These are phyloP conservation scores for Coniophora puteana DNA, from an alignment of 1,284 basidiomycete genomes.

Conservation along the genomic window DNA sequence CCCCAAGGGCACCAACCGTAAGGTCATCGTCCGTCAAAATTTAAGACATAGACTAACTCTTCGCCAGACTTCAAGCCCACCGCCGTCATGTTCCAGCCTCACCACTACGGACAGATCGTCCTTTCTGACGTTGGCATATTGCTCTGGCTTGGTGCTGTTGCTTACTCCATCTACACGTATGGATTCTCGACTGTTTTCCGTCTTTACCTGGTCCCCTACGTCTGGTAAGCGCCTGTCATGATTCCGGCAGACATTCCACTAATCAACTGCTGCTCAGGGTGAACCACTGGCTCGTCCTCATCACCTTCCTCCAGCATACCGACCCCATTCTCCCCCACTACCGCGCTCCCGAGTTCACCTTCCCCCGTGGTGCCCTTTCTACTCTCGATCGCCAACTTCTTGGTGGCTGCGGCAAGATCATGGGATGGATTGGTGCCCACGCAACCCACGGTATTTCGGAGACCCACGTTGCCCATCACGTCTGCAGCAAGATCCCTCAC, in stretches of 20 bases:
- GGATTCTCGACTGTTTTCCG: slow-evolving; percentile 78
- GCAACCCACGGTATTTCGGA: slow-evolving; percentile 88
- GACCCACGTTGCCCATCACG: slow-evolving; percentile 91
- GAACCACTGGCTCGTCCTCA: slow-evolving; percentile 89
- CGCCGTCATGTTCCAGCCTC: slow-evolving; percentile 82
- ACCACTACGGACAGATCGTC: slow-evolving; percentile 80
- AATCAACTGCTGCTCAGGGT: slow-evolving; percentile 36
- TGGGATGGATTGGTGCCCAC: slow-evolving; percentile 77
- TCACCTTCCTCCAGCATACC: slow-evolving; percentile 97
- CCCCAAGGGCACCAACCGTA: slow-evolving; percentile 81
- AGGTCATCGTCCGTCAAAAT: slow-evolving; percentile 27
- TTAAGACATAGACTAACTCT: slow-evolving; percentile 2
- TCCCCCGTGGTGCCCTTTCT: slow-evolving; percentile 91
- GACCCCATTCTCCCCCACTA: slow-evolving; percentile 95
- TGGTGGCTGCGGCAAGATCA: slow-evolving; percentile 70
- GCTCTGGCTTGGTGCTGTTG: slow-evolving; percentile 67
- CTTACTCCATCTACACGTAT: slow-evolving; percentile 55
- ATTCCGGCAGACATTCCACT: not conserved
- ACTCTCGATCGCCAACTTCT: slow-evolving; percentile 91
- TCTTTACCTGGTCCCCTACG: slow-evolving; percentile 87
- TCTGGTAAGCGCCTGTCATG: slow-evolving; percentile 52
- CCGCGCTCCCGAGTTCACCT: slow-evolving; percentile 87
- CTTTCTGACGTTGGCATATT: slow-evolving; percentile 84
- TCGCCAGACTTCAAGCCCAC: slow-evolving; percentile 76
- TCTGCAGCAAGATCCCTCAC: slow-evolving; percentile 92